These are phyloP conservation scores for Pythium insidiosum DNA, from an alignment of 352 stramenopile species.

Conservation along the genomic window DNA sequence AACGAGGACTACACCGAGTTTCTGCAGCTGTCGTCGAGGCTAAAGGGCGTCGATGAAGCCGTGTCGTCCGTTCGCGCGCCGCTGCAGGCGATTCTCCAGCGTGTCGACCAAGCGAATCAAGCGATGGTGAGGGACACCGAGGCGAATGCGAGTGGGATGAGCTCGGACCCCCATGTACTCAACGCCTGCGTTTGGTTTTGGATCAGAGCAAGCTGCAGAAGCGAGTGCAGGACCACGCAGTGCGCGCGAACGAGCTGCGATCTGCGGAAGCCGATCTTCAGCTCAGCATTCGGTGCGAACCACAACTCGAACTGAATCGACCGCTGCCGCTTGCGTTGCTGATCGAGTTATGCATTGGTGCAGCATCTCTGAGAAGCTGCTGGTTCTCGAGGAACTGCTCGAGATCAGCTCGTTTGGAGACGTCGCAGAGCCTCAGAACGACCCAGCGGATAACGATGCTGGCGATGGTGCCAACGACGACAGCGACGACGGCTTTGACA, in stretches of 20 bases:
- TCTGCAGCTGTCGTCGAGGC: slow-evolving; percentile 80
- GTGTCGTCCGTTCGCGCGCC: slow-evolving; percentile 69
- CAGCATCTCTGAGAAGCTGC: slow-evolving; percentile 67
- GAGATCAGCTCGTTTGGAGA: slow-evolving; percentile 38
- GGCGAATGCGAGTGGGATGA: not conserved
- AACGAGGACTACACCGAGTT: slow-evolving; percentile 88
- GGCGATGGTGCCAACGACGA: slow-evolving; percentile 14
- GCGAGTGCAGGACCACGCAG: slow-evolving; percentile 45
- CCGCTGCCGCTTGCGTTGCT: not conserved
- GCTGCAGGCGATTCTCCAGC: slow-evolving; percentile 68
- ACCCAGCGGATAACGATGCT: slow-evolving; percentile 11
- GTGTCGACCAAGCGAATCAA: slow-evolving; percentile 60
- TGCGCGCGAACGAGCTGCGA: slow-evolving; percentile 30
- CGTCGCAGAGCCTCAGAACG: slow-evolving; percentile 6
- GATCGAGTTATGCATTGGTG: not conserved
- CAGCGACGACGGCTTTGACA: slow-evolving; percentile 60
- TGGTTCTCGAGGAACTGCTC: slow-evolving; percentile 68
- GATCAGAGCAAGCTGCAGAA: slow-evolving; percentile 19
- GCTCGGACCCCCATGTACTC: no score
- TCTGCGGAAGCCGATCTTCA: slow-evolving; percentile 41
- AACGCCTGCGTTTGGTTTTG: no score
- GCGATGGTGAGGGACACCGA: slow-evolving; percentile 34
- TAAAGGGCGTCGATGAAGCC: slow-evolving; percentile 82
- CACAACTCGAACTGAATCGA: not conserved
- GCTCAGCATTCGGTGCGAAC: slow-evolving; percentile 38